phyloP scores from a whole-genome alignment of 1,284 basidiomycete genomes.

The Mycena sp. region DNA sequence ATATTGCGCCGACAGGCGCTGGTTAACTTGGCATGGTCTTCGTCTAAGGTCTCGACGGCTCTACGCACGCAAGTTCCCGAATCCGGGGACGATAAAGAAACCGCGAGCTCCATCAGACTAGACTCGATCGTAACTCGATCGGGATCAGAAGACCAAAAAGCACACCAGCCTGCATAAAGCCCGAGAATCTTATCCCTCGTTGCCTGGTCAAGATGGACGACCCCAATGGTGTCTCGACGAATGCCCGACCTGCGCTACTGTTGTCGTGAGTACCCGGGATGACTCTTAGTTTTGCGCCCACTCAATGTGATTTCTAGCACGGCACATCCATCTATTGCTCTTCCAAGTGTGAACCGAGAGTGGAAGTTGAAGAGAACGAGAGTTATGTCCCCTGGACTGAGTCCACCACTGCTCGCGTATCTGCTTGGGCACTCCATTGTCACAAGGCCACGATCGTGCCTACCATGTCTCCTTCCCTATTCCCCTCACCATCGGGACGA shows the following conservation, averaged over 20 bases:
- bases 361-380: neutral
- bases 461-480: conserved; percentile 3
- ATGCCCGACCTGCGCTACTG: conserved; percentile 27
- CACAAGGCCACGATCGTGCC: conserved; percentile 10
- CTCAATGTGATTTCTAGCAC: conserved; percentile 12
- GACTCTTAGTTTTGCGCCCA: neutral
- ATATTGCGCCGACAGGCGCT: neutral
- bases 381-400: neutral
- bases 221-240: conserved; percentile 27
- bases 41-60: neutral
- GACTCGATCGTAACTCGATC: conserved; percentile 5
- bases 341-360: conserved; percentile 17
- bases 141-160: conserved; percentile 8
- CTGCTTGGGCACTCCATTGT: conserved; percentile 23
- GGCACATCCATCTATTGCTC: conserved; percentile 26
- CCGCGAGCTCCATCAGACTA: conserved; percentile 19
- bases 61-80: neutral
- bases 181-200: neutral
- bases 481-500: conserved; percentile 12
- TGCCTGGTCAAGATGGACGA: conserved; percentile 17
- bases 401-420: conserved; percentile 5
- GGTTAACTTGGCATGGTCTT: neutral
- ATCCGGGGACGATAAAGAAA: conserved; percentile 6
- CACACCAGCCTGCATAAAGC: conserved; percentile 7
- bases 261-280: conserved; percentile 20